A percentile compares a stretch with the other conserved stretches of the same genome.
phyloP scores from a whole-genome alignment of 805 yeast species.

The Sporopachydermia lactativora region DNA sequence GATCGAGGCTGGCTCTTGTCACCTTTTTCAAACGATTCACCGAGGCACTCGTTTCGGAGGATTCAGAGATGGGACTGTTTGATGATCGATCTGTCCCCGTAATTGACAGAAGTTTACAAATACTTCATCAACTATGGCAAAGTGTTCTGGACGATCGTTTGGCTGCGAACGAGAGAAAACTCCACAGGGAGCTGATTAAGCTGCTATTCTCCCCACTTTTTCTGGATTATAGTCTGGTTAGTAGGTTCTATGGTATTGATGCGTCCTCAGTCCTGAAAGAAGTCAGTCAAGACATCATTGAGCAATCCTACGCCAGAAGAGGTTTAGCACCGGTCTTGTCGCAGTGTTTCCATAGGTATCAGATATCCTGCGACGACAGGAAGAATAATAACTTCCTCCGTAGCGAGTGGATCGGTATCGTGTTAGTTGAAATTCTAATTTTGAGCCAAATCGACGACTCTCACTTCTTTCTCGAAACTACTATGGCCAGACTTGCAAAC shows the following conservation, averaged over 20 bases:
- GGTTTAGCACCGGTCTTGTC: slow-evolving; percentile 51
- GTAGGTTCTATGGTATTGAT: neutral
- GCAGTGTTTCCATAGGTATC: slow-evolving; percentile 29
- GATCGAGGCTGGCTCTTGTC: neutral
- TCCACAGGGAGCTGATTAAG: slow-evolving; percentile 46
- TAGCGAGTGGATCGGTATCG: slow-evolving; percentile 34
- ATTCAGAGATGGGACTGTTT: neutral
- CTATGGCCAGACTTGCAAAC: slow-evolving; percentile 27
- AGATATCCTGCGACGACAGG: slow-evolving; percentile 17
- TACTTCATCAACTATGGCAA: slow-evolving; percentile 39
- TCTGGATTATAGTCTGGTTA: neutral
- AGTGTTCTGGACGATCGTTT: slow-evolving; percentile 43
- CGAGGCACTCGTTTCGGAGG: neutral
- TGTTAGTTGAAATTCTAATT: slow-evolving; percentile 32
- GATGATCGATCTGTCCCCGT: neutral
- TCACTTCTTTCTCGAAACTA: slow-evolving; percentile 43
- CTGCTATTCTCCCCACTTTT: slow-evolving; percentile 24
- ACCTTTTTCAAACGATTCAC: neutral
- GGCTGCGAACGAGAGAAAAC: slow-evolving; percentile 45
- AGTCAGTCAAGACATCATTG: slow-evolving; percentile 31
- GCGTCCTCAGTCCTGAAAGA: slow-evolving; percentile 3
- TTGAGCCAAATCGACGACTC: slow-evolving; percentile 41
- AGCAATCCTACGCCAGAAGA: slow-evolving; percentile 46
- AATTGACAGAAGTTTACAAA: slow-evolving; percentile 18
- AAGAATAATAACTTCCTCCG: slow-evolving; percentile 23